Conservation (phyloP, 2,329 filamentous ascomycete species). For the Hysterium pulicare region DNA sequence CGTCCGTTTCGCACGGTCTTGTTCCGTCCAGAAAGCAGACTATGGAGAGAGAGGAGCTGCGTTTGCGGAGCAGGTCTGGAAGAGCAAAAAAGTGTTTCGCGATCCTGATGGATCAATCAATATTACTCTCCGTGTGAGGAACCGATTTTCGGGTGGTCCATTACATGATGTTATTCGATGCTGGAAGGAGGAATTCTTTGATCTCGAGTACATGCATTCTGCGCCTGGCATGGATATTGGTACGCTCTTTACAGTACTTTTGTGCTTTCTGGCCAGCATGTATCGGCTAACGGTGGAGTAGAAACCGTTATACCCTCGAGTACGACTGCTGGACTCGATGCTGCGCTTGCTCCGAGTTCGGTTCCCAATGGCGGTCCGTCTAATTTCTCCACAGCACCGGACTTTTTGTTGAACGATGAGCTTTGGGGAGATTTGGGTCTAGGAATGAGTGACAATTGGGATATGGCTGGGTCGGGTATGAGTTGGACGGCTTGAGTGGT, state of each 20-base stretch:
- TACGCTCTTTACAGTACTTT: neutral
- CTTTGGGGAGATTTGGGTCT: constrained; percentile 1
- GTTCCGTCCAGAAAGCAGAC: constrained; percentile 2
- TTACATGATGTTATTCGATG: constrained; percentile 3
- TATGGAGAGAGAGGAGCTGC: neutral
- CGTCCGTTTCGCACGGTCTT: neutral
- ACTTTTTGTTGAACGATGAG: neutral
- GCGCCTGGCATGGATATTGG: neutral
- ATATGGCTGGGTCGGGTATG: constrained; percentile 1
- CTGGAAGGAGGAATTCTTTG: constrained; percentile 4
- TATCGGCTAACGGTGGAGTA: constrained; percentile 1
- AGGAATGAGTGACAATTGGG: constrained; percentile 1
- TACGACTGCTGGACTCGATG: neutral
- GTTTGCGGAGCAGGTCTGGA: constrained; percentile 3
- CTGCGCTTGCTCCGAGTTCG: neutral
- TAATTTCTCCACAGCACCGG: neutral
- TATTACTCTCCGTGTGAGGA: neutral
- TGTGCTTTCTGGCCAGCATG: neutral
- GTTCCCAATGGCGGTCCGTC: neutral
- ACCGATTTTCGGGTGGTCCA: neutral
- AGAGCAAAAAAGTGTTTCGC: constrained; percentile 2
- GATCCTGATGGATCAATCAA: constrained; percentile 3
- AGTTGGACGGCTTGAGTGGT: constrained; percentile 1
- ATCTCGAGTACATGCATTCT: neutral
- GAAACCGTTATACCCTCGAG: neutral